A percentile compares a stretch with the other conserved stretches of the same genome.
These are phyloP conservation scores for Emmonsiellopsis sp. DNA, from an alignment of 2,329 filamentous ascomycete species.

Conservation along the genomic window DNA sequence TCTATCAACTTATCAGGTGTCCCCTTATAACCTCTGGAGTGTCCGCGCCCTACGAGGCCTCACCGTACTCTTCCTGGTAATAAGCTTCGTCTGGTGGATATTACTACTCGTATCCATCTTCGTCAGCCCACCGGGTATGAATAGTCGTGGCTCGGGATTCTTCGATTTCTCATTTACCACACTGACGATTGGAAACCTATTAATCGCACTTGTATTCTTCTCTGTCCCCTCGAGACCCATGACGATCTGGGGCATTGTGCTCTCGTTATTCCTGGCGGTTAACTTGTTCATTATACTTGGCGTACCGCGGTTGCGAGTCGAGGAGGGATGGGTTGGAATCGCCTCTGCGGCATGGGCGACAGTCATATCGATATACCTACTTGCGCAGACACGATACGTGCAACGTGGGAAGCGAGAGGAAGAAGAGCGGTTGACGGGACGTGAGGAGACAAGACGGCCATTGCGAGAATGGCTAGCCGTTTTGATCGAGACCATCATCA, in stretches of 20 bases:
- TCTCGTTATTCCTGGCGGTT: slow-evolving; percentile 58
- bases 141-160: slow-evolving; percentile 85
- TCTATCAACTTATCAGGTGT: slow-evolving; percentile 40
- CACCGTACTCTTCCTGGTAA: slow-evolving; percentile 62
- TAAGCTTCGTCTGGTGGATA: slow-evolving; percentile 88
- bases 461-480: slow-evolving; percentile 78
- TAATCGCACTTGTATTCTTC: slow-evolving; percentile 79
- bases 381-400: slow-evolving; percentile 71
- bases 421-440: slow-evolving; percentile 83
- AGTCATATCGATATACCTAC: slow-evolving; percentile 67
- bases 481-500: slow-evolving; percentile 60
- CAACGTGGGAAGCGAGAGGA: slow-evolving; percentile 88
- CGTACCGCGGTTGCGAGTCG: slow-evolving; percentile 62
- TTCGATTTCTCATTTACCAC: slow-evolving; percentile 78
- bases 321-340: slow-evolving; percentile 90
- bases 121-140: slow-evolving; percentile 76
- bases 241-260: slow-evolving; percentile 60
- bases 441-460: slow-evolving; percentile 73
- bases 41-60: slow-evolving; percentile 71
- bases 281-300: slow-evolving; percentile 72
- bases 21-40: slow-evolving; percentile 90
- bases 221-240: slow-evolving; percentile 70
- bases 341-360: slow-evolving; percentile 75
- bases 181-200: slow-evolving; percentile 63
- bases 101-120: slow-evolving; percentile 82